Base-by-base conservation (phyloP, 2,329 filamentous ascomycete genomes). In the Pseudogymnoascus sp. region DNA sequence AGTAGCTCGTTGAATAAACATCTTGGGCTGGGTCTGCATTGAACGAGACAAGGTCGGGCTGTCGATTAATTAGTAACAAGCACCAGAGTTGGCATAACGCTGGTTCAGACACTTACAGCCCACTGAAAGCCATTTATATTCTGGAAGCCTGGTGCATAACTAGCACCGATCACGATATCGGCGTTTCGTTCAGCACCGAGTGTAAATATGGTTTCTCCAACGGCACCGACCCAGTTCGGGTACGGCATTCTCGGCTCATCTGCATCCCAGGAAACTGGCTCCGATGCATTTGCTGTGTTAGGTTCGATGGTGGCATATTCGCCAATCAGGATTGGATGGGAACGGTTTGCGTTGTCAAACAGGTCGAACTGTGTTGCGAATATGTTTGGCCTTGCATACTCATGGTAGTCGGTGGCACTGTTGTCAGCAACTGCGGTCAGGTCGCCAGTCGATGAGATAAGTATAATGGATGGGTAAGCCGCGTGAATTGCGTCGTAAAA, bases 1-100 rank as follows among this genome's bases (percentile, higher is more conserved):
- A 76, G 74, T 77, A 81, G 50, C 76, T 79, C 3, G 78, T 80
- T 1, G 78, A 80, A 9, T 72, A 73, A 1, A 79, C 81, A 0
- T 79, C 81, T 67, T 79, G 62, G 0, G 73, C 71, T 0, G 78
- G 73, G 59, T 81, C 77, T 2, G 69, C 66, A 2, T 62, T 68
- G 64, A 70, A 70, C 12, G 67, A 65, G 8, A 70, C 64, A 4
- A 70, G 62, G 43, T 70, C 67, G 8, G 69, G 69, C 67, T 70
- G 20, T 57, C 39, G 25, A 20, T 22, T 18, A 59, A 38, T 65
- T n/a, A 62, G 34, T 34, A 14, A 38, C 5, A 50, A n/a, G 11
- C 14, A 43, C n/a, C 22, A 28, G 11, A 50, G 16, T 20, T 14
- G 22, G 7, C 18, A n/a, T 12, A 9, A 30, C 32, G 7, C 43